phyloP scores from a whole-genome alignment of 2,329 filamentous ascomycete genomes.

The Hypoxylon sp. region DNA sequence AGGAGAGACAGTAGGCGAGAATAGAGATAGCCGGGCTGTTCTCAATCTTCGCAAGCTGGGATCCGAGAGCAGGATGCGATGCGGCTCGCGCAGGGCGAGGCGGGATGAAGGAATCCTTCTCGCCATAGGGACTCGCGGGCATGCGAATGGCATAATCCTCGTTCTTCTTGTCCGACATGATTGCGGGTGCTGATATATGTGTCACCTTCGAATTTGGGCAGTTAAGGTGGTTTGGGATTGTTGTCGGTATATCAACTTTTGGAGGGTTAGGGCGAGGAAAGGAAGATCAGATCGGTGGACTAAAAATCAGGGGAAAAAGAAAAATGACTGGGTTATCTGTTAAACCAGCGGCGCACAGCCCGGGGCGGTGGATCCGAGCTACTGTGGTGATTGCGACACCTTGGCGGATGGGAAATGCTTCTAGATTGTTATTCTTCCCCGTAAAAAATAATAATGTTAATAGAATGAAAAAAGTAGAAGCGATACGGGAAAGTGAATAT shows the following conservation, averaged over 20 bases:
- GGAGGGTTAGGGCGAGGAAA: constrained; percentile 21
- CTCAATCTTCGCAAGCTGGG: constrained; percentile 61
- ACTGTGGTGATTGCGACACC: constrained; percentile 29
- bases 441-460: not conserved
- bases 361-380: constrained; percentile 27
- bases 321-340: constrained; percentile 30
- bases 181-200: constrained; percentile 41
- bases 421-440: not conserved
- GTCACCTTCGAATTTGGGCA: constrained; percentile 3
- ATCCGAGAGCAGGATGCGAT: constrained; percentile 48
- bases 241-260: constrained; percentile 22
- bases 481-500: too few relatives aligned
- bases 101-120: constrained; percentile 61
- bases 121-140: constrained; percentile 64
- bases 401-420: constrained; percentile 5
- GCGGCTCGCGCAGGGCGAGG: constrained; percentile 50
- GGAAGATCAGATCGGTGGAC: constrained; percentile 14
- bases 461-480: too few relatives aligned
- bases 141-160: constrained; percentile 79
- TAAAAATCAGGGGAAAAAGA: constrained; percentile 30
- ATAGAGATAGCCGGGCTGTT: constrained; percentile 85
- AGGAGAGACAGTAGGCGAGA: constrained; percentile 89
- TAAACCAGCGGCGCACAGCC: constrained; percentile 29
- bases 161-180: constrained; percentile 90
- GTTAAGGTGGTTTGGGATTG: constrained; percentile 1